These are phyloP conservation scores for Solanum megistacrolobum DNA, from an alignment of 257 asterid genomes.

Conservation along the genomic window DNA sequence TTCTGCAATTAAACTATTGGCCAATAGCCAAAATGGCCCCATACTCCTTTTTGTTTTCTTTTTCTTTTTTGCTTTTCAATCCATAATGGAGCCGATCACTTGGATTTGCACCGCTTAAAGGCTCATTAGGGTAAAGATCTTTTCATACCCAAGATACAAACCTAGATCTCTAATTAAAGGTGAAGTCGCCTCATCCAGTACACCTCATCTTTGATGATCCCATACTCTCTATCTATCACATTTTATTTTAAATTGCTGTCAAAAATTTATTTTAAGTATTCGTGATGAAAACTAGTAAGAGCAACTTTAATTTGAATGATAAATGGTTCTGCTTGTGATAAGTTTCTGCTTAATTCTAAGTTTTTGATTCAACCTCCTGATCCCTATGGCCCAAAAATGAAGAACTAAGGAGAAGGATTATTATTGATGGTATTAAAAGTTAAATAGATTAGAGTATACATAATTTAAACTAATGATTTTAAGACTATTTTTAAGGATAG, in stretches of 20 bases:
- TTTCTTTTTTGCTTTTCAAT: too few relatives aligned
- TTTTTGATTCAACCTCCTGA: neutral
- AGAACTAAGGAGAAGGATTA: neutral
- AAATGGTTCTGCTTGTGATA: neutral
- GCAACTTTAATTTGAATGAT: neutral
- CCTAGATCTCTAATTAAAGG: too few relatives aligned
- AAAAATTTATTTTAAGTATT: neutral
- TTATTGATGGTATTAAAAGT: neutral
- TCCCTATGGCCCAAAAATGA: neutral
- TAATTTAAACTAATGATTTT: too few relatives aligned
- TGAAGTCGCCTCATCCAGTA: too few relatives aligned
- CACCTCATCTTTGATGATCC: too few relatives aligned
- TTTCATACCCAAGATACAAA: too few relatives aligned
- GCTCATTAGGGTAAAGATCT: too few relatives aligned
- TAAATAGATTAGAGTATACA: neutral
- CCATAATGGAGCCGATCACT: neutral
- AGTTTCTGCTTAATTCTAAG: neutral
- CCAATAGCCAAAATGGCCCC: neutral
- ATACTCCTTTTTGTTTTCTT: neutral
- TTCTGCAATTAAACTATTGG: neutral
- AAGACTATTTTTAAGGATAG: neutral
- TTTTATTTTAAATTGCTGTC: too few relatives aligned
- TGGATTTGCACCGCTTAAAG: too few relatives aligned
- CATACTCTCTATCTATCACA: too few relatives aligned
- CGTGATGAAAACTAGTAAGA: too few relatives aligned